Evolutionary conservation across 345 rosid genomes (phyloP), one percentile per base, ranked within the genome.

Genomic region (Leavenworthia alabamica): DNA sequence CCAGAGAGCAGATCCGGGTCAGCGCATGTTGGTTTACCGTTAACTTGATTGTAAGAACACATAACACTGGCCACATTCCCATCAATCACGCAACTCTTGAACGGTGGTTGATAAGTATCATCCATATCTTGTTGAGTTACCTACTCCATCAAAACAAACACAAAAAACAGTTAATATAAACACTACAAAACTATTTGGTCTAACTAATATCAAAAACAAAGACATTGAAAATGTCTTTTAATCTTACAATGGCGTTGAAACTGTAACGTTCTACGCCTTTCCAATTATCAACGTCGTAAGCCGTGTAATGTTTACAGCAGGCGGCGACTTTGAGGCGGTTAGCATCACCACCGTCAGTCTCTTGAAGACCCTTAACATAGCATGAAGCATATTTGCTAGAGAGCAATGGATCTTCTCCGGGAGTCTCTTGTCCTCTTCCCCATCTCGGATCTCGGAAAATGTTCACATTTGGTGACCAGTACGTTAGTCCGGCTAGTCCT

Each of bases 61-160:
- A 93, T 93, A 23, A 93, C 96, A 78, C 99, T 89, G 0, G 96
- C 96, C 22, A 89, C 99, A 67, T 93, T 87, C 35, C 99, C 99
- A 54, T 93, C 99, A 37, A 81, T n/a, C 3, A 93, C 97, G 61
- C 99, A 89, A 11, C 96, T 93, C 73, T 89, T 83, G 78, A 93
- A 93, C 17, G 99, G 99, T 60, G 97, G 97, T 70, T 89, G 99
- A 63, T 81, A 93, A 3, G 96, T 93, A 58, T 93, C 99, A 65
- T 86, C 94, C 86, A 93, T 2, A 62, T 93, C 99, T 67, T 93
- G 97, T 66, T 89, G 66, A 13, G 86, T 87, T 44, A 92, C 98
- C 98, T 92, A 66, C 60, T 60, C 42, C 67, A 62, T 23, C 23
- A 8, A 29, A 47, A 31, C 44, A 47, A 56, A 41, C 9, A 20